These are phyloP conservation scores for Mycena capillaripes DNA, from an alignment of 768 basidiomycete species.

Conservation along the genomic window DNA sequence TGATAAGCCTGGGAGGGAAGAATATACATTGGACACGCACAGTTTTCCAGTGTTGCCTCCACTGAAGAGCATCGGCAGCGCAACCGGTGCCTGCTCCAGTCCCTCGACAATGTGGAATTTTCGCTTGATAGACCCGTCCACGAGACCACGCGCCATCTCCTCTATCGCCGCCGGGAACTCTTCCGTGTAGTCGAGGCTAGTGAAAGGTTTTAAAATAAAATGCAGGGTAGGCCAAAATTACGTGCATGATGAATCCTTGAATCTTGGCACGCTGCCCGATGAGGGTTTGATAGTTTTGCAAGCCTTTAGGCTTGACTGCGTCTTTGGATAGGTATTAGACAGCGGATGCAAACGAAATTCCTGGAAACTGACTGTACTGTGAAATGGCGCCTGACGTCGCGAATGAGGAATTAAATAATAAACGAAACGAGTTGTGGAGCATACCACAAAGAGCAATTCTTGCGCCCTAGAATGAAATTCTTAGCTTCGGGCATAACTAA, in stretches of 20 bases:
- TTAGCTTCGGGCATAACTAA: not conserved
- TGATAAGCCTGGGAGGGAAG: slow-evolving; percentile 20
- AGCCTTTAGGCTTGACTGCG: slow-evolving; percentile 69
- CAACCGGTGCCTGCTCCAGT: slow-evolving; percentile 77
- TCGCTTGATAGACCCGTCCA: slow-evolving; percentile 80
- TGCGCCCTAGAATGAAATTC: slow-evolving; percentile 60
- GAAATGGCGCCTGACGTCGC: slow-evolving; percentile 80
- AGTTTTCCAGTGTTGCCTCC: slow-evolving; percentile 89
- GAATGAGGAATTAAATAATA: not conserved
- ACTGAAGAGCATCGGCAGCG: slow-evolving; percentile 78
- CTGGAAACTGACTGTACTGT: slow-evolving; percentile 72
- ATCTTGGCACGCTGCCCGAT: slow-evolving; percentile 86
- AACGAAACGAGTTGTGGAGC: slow-evolving; percentile 38
- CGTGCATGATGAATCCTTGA: slow-evolving; percentile 87
- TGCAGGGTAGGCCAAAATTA: slow-evolving; percentile 13
- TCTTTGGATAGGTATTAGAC: slow-evolving; percentile 55
- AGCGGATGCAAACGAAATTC: not conserved
- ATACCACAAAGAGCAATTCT: slow-evolving; percentile 86
- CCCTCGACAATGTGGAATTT: slow-evolving; percentile 87
- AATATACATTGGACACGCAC: slow-evolving; percentile 49
- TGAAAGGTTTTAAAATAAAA: not conserved
- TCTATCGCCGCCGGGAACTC: slow-evolving; percentile 70
- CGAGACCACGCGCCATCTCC: slow-evolving; percentile 70
- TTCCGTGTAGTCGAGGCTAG: slow-evolving; percentile 80
- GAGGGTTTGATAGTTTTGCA: slow-evolving; percentile 76